Evolutionary conservation across 257 asterid genomes (phyloP).

Genomic region (Solanum peruvianum): DNA sequence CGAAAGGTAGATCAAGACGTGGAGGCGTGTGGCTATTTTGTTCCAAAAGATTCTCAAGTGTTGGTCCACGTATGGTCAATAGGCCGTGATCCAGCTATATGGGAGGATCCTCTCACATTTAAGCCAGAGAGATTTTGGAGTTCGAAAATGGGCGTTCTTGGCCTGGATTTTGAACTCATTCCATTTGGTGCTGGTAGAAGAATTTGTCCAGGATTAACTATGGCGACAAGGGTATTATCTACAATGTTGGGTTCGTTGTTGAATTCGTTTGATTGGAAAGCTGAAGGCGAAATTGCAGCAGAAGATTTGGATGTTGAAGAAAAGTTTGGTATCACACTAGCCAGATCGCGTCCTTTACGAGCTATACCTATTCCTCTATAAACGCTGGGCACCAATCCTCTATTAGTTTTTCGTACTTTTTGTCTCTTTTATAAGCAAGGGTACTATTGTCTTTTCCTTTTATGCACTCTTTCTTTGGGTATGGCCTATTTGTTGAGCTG

Average conservation of each 20-base stretch:
- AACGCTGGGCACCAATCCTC: too few relatives aligned
- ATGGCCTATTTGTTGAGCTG: neutral
- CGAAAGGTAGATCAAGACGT: constrained; percentile 37
- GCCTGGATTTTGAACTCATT: constrained; percentile 48
- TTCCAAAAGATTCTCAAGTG: constrained; percentile 44
- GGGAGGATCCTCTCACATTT: constrained; percentile 49
- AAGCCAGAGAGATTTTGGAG: constrained; percentile 53
- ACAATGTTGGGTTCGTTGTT: constrained; percentile 52
- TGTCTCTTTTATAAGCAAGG: too few relatives aligned
- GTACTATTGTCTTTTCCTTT: too few relatives aligned
- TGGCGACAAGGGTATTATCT: neutral
- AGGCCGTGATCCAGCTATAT: constrained; percentile 37
- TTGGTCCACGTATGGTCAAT: constrained; percentile 55
- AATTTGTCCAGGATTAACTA: constrained; percentile 33
- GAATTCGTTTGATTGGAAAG: constrained; percentile 55
- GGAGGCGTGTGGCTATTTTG: constrained; percentile 31
- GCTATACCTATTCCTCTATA: too few relatives aligned
- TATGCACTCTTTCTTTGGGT: too few relatives aligned
- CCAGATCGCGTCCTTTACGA: too few relatives aligned
- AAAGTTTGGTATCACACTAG: too few relatives aligned
- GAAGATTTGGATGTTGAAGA: constrained; percentile 13
- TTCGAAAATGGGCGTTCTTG: constrained; percentile 34
- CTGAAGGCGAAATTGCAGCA: constrained; percentile 25
- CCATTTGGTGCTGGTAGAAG: constrained; percentile 76
- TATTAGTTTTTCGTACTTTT: too few relatives aligned